Evolutionary conservation across 2,329 filamentous ascomycete genomes (phyloP).

Genomic region (Hypoxylon sp.): DNA sequence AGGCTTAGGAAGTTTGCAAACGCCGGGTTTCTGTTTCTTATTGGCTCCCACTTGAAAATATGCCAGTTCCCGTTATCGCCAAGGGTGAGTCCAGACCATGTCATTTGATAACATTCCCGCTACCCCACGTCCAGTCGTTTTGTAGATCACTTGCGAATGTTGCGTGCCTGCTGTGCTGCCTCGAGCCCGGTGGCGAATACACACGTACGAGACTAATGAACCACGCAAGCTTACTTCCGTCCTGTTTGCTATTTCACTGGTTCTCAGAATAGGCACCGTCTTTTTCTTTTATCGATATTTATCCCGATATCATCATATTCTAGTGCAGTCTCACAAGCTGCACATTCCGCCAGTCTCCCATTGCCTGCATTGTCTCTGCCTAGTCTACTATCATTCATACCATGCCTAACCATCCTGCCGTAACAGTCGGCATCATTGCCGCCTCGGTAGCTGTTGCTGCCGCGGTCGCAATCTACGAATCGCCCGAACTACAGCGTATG

Average conservation of each 20-base stretch:
- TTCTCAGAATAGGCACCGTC: slow-evolving; percentile 29
- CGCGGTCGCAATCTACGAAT: slow-evolving; percentile 72
- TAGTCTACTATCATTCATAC: slow-evolving; percentile 28
- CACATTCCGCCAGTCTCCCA: slow-evolving; percentile 15
- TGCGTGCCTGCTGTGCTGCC: slow-evolving; percentile 41
- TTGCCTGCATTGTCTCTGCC: slow-evolving; percentile 4
- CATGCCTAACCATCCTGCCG: slow-evolving; percentile 69
- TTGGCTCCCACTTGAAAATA: slow-evolving; percentile 39
- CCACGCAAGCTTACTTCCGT: slow-evolving; percentile 40
- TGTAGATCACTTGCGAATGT: slow-evolving; percentile 42
- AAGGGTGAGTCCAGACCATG: slow-evolving; percentile 52
- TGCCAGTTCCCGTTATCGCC: slow-evolving; percentile 54
- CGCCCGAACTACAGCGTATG: slow-evolving; percentile 71
- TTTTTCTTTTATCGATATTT: slow-evolving; percentile 14
- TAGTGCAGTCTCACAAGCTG: slow-evolving; percentile 6
- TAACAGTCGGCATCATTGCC: slow-evolving; percentile 70
- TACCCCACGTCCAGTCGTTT: slow-evolving; percentile 45
- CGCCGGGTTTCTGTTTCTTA: slow-evolving; percentile 14
- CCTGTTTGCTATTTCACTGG: slow-evolving; percentile 12
- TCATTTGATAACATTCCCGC: slow-evolving; percentile 28
- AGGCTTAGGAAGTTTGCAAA: slow-evolving; percentile 9
- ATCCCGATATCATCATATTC: slow-evolving; percentile 8
- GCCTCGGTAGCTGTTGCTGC: slow-evolving; percentile 68
- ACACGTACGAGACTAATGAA: slow-evolving; percentile 31
- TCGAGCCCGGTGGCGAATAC: slow-evolving; percentile 43